Conservation (phyloP, 2,329 filamentous ascomycete genomes). For the Cryphonectria naterciae region DNA sequence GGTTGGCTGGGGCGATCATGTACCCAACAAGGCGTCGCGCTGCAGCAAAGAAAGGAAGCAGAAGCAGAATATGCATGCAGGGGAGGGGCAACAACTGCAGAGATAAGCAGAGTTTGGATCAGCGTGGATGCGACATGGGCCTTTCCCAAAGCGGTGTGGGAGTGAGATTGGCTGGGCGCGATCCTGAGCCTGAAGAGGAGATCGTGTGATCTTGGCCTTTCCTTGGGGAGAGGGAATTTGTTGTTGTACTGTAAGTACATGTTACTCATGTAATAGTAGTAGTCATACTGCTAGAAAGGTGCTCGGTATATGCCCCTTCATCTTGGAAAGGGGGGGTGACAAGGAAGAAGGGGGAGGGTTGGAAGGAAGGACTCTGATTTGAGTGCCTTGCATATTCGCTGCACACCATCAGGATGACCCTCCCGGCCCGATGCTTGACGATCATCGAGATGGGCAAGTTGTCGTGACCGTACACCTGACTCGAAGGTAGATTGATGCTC, state of each 20-base stretch:
- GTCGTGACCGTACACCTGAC: background rate
- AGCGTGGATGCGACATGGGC: conserved; percentile 6
- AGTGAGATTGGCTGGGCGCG: conserved; percentile 8
- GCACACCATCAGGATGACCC: background rate
- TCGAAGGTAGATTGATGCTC: background rate
- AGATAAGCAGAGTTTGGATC: conserved; percentile 13
- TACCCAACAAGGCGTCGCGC: background rate
- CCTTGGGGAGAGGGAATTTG: background rate
- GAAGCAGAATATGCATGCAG: background rate
- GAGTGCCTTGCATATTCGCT: background rate
- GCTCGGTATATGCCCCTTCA: background rate
- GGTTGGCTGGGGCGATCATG: background rate
- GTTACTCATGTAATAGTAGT: background rate
- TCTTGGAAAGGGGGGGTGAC: background rate
- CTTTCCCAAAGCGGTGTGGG: conserved; percentile 11
- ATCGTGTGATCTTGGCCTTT: background rate
- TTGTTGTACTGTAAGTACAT: background rate
- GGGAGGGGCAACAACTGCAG: background rate
- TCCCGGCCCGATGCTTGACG: background rate
- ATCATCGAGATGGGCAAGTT: background rate
- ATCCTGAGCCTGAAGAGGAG: conserved; percentile 3
- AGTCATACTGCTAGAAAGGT: background rate
- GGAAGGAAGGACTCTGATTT: background rate
- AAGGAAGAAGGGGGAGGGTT: background rate
- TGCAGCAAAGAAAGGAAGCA: background rate